phyloP scores from a whole-genome alignment of 768 basidiomycete species.

The Kwoniella sp. region DNA sequence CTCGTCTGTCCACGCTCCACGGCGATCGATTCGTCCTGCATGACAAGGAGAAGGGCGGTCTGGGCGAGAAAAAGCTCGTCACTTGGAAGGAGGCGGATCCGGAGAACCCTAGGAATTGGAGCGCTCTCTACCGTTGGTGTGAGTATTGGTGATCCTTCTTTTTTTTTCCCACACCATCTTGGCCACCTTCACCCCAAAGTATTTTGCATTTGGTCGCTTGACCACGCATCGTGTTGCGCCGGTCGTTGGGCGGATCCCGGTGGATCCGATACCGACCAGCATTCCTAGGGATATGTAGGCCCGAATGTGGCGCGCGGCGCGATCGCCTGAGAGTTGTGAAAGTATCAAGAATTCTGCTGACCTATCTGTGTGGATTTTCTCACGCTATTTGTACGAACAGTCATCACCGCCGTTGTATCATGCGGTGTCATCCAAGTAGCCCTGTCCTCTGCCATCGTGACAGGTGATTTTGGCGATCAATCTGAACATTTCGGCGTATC shows the following conservation, averaged over 20 bases:
- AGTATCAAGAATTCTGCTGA: background rate
- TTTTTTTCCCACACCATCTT: conserved; percentile 3
- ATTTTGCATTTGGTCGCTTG: too few relatives aligned
- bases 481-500: conserved; percentile 34
- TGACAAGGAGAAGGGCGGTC: conserved; percentile 18
- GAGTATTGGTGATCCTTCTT: conserved; percentile 3
- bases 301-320: background rate
- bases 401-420: conserved; percentile 34
- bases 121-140: conserved; percentile 29
- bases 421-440: conserved; percentile 35
- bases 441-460: conserved; percentile 35
- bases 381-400: conserved; percentile 3
- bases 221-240: background rate
- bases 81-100: conserved; percentile 32
- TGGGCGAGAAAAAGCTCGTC: conserved; percentile 35
- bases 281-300: too few relatives aligned
- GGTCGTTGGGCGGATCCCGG: too few relatives aligned
- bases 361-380: background rate
- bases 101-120: conserved; percentile 41
- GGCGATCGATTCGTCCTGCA: conserved; percentile 20
- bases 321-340: background rate
- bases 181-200: background rate
- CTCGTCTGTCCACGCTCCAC: conserved; percentile 22
- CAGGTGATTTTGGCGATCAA: conserved; percentile 39
- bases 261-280: too few relatives aligned